Percentiles rank a stretch among this genome's conserved stretches.
Evolutionary conservation across 1,139 yeast species (phyloP).

Genomic region (Taphrina sp.): DNA sequence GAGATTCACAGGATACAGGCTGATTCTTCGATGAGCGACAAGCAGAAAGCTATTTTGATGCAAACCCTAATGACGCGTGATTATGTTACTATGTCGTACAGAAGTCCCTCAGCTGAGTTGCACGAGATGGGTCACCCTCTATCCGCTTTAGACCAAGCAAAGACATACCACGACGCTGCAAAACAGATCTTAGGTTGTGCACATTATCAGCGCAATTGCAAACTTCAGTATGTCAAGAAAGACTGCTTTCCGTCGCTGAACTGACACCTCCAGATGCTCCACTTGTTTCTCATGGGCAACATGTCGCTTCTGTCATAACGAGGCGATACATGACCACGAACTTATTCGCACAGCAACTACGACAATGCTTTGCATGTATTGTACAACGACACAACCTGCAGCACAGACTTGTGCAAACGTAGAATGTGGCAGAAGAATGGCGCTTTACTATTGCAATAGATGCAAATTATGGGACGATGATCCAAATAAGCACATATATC

Average conservation of each 20-base stretch:
- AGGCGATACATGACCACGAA: slow-evolving; percentile 55
- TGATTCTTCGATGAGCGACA: slow-evolving; percentile 50
- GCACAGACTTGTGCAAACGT: slow-evolving; percentile 59
- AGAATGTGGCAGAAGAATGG: slow-evolving; percentile 61
- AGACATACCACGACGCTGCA: slow-evolving; percentile 52
- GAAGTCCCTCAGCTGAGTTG: slow-evolving; percentile 22
- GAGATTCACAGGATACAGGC: slow-evolving; percentile 59
- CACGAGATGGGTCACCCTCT: slow-evolving; percentile 29
- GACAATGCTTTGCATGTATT: slow-evolving; percentile 76
- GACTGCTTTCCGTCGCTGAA: too few species aligned
- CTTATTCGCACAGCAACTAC: slow-evolving; percentile 62
- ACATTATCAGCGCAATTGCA: slow-evolving; percentile 82
- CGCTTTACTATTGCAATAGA: slow-evolving; percentile 70
- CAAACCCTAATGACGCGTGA: slow-evolving; percentile 46
- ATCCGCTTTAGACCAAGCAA: slow-evolving; percentile 30
- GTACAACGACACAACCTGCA: slow-evolving; percentile 73
- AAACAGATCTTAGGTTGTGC: slow-evolving; percentile 64
- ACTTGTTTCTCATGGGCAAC: slow-evolving; percentile 71
- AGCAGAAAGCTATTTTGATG: slow-evolving; percentile 56
- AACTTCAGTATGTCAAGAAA: slow-evolving; percentile 56
- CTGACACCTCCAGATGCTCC: slow-evolving; percentile 60
- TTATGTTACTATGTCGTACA: slow-evolving; percentile 31
- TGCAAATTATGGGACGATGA: slow-evolving; percentile 87
- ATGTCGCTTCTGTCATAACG: slow-evolving; percentile 86
- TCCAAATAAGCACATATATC: slow-evolving; percentile 75